Evolutionary conservation across 23 red algal genomes (phyloP).

Genomic region (Gracilaria domingensis): DNA sequence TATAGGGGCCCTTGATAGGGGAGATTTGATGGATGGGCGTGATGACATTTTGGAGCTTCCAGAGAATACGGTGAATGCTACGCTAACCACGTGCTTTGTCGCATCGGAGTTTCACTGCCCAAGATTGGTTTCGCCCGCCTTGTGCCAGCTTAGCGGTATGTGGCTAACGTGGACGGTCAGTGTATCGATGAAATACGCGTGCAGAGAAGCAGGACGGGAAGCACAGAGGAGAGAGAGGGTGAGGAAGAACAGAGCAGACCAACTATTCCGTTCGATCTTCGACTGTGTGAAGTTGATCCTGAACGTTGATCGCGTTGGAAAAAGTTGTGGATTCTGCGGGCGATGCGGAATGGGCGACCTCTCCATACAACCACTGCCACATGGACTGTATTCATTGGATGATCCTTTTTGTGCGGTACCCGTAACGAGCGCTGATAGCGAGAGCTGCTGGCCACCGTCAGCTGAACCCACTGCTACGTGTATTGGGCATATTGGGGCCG

Average conservation of each 20-base stretch:
- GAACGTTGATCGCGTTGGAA: neutral
- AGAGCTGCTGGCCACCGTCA: neutral
- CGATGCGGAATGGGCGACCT: neutral
- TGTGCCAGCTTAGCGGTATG: neutral
- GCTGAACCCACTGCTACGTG: too few relatives aligned
- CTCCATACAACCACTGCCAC: neutral
- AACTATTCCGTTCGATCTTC: too few relatives aligned
- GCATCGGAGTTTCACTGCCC: neutral
- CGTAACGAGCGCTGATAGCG: slow-evolving; percentile 5
- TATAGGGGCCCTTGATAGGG: slow-evolving; percentile 27
- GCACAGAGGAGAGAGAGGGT: neutral
- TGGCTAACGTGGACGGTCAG: neutral
- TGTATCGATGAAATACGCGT: too few relatives aligned
- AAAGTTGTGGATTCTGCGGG: neutral
- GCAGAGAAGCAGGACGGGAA: neutral
- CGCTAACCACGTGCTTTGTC: neutral
- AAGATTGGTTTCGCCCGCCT: neutral
- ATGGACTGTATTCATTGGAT: neutral
- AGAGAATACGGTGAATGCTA: neutral
- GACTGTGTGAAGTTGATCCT: neutral
- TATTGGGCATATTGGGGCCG: too few relatives aligned
- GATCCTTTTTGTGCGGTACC: neutral
- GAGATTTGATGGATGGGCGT: neutral
- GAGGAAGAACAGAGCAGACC: too few relatives aligned
- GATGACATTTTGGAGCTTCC: neutral